phyloP scores from a whole-genome alignment of 371 early-diverging fungal genomes.

The Syncephalastrum racemosum region DNA sequence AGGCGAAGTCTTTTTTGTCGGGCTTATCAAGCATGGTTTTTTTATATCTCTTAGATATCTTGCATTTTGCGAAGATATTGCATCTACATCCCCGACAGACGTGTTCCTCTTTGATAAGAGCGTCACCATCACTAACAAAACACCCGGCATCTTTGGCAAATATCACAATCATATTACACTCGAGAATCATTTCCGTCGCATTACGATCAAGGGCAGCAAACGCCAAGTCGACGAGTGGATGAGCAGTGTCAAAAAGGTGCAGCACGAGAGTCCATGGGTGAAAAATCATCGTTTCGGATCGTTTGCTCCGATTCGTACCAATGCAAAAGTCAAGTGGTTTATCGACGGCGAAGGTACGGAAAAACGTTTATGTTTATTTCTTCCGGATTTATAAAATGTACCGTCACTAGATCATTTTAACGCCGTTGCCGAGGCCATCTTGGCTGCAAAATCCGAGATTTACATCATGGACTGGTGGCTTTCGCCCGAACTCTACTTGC shows the following conservation, averaged over 20 bases:
- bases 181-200: constrained; percentile 57
- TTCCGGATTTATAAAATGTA: neutral
- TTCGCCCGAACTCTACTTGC: constrained; percentile 80
- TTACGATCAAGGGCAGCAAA: constrained; percentile 69
- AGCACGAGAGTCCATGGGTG: constrained; percentile 70
- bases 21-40: neutral
- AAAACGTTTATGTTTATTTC: neutral
- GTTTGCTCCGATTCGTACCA: constrained; percentile 77
- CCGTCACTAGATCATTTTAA: constrained; percentile 70
- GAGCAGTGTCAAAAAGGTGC: constrained; percentile 57
- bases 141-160: constrained; percentile 32
- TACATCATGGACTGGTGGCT: constrained; percentile 95
- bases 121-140: constrained; percentile 35
- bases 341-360: constrained; percentile 73
- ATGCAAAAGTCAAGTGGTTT: constrained; percentile 74
- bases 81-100: constrained; percentile 59
- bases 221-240: constrained; percentile 68
- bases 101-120: constrained; percentile 72
- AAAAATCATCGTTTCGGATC: constrained; percentile 69
- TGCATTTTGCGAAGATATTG: constrained; percentile 56
- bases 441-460: constrained; percentile 75
- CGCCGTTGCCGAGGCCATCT: constrained; percentile 77
- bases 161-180: constrained; percentile 48
- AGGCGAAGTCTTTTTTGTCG: neutral
- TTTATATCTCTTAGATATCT: constrained; percentile 35